Evolutionary conservation across 306 rosid species (phyloP).

Genomic region (Adenanthera pavonina): DNA sequence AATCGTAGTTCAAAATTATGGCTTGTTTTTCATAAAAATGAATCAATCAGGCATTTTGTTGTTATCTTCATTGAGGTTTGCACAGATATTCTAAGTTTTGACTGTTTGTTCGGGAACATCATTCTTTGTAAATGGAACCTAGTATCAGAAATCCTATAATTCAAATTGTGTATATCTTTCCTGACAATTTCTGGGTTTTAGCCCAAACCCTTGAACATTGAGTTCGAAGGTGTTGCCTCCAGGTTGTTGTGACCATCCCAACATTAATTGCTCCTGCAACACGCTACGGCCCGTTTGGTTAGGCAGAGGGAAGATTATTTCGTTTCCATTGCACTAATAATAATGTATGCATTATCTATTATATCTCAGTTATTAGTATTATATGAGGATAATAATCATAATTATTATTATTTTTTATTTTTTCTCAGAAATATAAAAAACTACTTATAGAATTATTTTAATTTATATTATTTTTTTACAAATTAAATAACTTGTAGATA

Average conservation of each 20-base stretch:
- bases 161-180: constrained; percentile 39
- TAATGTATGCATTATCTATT: no score
- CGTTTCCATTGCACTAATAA: no score
- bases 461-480: not conserved
- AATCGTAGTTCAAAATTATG: no score
- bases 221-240: not conserved
- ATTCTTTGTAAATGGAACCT: constrained; percentile 45
- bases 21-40: no score
- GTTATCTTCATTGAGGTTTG: not conserved
- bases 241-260: not conserved
- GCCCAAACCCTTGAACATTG: not conserved
- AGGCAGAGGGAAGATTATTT: not conserved
- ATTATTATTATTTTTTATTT: no score
- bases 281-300: not conserved
- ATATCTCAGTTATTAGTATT: no score
- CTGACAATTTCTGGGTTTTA: not conserved
- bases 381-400: no score
- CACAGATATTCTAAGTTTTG: constrained; percentile 32
- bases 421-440: no score
- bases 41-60: no score
- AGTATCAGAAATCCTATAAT: constrained; percentile 25
- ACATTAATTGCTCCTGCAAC: no score
- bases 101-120: constrained; percentile 15
- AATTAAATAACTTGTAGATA: not conserved
- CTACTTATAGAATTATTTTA: no score